Base-by-base conservation (phyloP, 2,329 filamentous ascomycete genomes). In the Lachnellula cervina region DNA sequence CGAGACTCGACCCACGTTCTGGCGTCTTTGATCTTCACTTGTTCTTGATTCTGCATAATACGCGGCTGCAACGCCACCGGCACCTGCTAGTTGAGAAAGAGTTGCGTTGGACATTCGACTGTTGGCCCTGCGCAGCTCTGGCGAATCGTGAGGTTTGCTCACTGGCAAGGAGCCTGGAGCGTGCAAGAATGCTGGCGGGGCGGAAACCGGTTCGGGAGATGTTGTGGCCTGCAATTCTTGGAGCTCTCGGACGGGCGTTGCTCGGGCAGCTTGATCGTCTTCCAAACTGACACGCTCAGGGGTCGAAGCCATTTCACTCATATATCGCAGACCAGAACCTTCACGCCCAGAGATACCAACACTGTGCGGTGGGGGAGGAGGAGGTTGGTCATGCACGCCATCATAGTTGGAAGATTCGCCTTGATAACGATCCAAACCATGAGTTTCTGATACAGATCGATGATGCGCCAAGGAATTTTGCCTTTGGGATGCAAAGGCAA, bases 21-120 rank as follows among this genome's bases (percentile, higher is more conserved):
- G 60, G 50, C 51, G 56, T 54, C 56, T 57, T 49, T 64, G 62
- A 44, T 62, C 59, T 42, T 65, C 62, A 49, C 57, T 60, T 38
- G 47, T 55, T 34, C 54, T 59, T n/a, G 48, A 46, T 17, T 61
- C 56, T 44, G 48, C 57, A 68, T 71, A 73, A 72, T 59, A 56
- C 37, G 60, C 55, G 25, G 54, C 60, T 51, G 55, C 49, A 49
- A 82, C 71, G 21, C 80, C 81, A 52, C 82, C 83, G 46, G 87
- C 88, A 62, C 86, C 87, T 34, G 83, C 84, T 69, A 97, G 78
- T 68, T 97, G 90, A 45, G 86, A 80, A 46, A 97, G 77, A 0
- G 93, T 97, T 1, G 84, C 85, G 63, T 80, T 82, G 25, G 94
- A 96, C 70, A 97, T 85, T 21, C 90, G 86, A 63, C 87, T 91